These are phyloP conservation scores for Leccinum angustisporum DNA, from an alignment of 1,284 basidiomycete species.

Conservation along the genomic window DNA sequence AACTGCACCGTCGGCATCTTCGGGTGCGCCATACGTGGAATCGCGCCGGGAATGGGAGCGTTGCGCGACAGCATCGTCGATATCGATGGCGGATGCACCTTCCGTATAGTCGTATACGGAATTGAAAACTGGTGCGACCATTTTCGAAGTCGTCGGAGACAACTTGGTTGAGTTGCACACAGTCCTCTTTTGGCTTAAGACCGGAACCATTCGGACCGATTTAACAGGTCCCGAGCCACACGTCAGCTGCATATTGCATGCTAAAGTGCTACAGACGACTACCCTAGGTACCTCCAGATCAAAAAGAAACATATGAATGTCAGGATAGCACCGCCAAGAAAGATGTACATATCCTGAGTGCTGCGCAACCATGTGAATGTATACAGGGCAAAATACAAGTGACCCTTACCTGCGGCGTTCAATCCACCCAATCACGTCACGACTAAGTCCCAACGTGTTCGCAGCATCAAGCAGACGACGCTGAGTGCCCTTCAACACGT, in stretches of 20 bases:
- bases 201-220: not conserved
- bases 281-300: conserved; percentile 89
- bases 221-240: conserved; percentile 3
- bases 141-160: conserved; percentile 2
- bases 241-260: not conserved
- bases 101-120: conserved; percentile 71
- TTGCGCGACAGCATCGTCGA: conserved; percentile 54
- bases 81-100: conserved; percentile 75
- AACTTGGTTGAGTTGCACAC: not conserved
- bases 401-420: conserved; percentile 75
- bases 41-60: conserved; percentile 56
- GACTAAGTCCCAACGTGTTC: conserved; percentile 88
- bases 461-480: conserved; percentile 82
- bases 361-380: conserved; percentile 41
- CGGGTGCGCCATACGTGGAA: conserved; percentile 53
- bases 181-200: conserved; percentile 15
- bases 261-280: conserved; percentile 25
- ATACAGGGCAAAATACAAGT: not conserved
- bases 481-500: conserved; percentile 90
- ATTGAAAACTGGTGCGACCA: conserved; percentile 13
- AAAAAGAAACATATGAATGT: conserved; percentile 90
- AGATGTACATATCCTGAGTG: conserved; percentile 92
- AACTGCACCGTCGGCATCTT: conserved; percentile 59
- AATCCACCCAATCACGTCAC: conserved; percentile 94
- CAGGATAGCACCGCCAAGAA: conserved; percentile 78